Evolutionary conservation across 441 rosid species (phyloP).

Genomic region (Populus tomentosa): DNA sequence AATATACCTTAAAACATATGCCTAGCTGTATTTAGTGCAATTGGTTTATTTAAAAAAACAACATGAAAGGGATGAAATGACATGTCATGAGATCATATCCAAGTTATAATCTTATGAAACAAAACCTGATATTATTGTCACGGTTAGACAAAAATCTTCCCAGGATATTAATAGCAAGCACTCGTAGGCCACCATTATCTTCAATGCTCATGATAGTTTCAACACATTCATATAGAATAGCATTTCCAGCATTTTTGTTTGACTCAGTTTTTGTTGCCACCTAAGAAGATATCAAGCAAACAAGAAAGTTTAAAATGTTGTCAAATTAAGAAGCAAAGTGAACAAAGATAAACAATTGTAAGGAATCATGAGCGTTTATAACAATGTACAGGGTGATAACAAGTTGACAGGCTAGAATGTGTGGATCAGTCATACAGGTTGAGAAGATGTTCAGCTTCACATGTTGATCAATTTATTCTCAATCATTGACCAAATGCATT

Average conservation of each 20-base stretch:
- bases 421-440: no score
- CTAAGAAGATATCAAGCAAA: constrained; percentile 38
- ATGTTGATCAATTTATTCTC: background rate
- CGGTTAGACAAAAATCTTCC: constrained; percentile 99
- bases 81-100: background rate
- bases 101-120: background rate
- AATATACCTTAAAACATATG: no score
- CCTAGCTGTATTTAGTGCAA: no score
- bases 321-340: constrained; percentile 8
- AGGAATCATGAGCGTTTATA: background rate
- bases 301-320: constrained; percentile 13
- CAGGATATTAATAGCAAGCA: constrained; percentile 96
- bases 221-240: constrained; percentile 96
- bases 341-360: background rate
- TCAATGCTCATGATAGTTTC: constrained; percentile 98
- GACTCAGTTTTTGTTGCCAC: constrained; percentile 99
- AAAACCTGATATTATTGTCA: constrained; percentile 97
- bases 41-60: background rate
- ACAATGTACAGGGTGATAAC: background rate
- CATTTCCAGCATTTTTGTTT: constrained; percentile 98
- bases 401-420: background rate
- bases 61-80: constrained; percentile 2
- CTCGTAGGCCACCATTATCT: constrained; percentile 95
- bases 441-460: constrained; percentile 4
- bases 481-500: background rate